A percentile compares a stretch with the other conserved stretches of the same genome.
phyloP scores from a whole-genome alignment of 768 basidiomycete genomes.

The Coprinellus micaceus region DNA sequence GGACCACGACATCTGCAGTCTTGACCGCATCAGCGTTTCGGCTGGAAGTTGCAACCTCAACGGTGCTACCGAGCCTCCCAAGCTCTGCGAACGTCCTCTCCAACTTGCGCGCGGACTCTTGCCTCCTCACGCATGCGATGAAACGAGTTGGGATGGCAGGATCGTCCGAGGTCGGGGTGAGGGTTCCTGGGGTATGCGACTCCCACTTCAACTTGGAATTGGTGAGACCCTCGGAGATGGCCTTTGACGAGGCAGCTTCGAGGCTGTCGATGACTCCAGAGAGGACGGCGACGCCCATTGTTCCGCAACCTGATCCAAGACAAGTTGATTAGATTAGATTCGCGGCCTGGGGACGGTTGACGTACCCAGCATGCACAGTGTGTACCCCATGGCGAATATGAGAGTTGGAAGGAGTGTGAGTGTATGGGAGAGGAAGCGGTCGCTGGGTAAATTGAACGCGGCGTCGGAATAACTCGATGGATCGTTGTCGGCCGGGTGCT shows the following conservation, averaged over 20 bases:
- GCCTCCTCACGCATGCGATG: constrained; percentile 81
- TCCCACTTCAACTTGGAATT: constrained; percentile 51
- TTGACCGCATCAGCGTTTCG: constrained; percentile 70
- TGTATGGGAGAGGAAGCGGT: neutral
- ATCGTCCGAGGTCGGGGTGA: constrained; percentile 65
- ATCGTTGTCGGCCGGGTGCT: too few species aligned
- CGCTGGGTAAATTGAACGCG: too few species aligned
- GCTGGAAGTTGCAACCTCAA: constrained; percentile 67
- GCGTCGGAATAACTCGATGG: too few species aligned
- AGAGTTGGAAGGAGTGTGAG: neutral
- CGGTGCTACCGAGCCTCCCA: constrained; percentile 55
- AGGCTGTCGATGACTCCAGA: constrained; percentile 90
- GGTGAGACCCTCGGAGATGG: too few species aligned
- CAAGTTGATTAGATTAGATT: constrained; percentile 17
- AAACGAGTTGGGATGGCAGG: constrained; percentile 74
- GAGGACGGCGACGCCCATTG: constrained; percentile 94
- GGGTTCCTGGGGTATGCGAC: constrained; percentile 67
- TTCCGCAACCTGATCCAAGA: constrained; percentile 77
- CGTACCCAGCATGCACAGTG: constrained; percentile 81
- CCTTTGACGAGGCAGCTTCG: constrained; percentile 43
- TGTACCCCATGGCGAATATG: constrained; percentile 74
- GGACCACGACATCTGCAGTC: constrained; percentile 78
- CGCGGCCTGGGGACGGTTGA: neutral
- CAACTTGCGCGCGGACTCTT: constrained; percentile 70
- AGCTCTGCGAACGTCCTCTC: constrained; percentile 54